Percentiles rank a stretch among this genome's conserved stretches.
Conservation (phyloP, 257 asterid genomes). For the Primulina tabacum region DNA sequence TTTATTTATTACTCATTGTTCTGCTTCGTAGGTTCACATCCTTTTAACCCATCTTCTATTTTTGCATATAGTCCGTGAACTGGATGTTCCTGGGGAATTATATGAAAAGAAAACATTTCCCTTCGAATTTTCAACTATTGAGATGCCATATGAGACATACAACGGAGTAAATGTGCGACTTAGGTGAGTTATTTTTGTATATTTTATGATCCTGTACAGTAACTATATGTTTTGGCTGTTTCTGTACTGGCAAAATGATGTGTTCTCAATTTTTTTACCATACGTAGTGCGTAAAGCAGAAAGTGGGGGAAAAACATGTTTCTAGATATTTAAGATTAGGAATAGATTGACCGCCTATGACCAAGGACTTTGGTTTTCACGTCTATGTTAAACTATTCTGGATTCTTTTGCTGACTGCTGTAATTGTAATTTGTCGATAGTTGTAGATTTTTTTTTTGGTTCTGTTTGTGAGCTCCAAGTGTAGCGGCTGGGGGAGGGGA, state of each 20-base stretch:
- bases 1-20: background rate
- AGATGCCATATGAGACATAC: constrained; percentile 97
- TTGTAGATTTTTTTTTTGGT: no score
- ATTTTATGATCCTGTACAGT: background rate
- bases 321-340: background rate
- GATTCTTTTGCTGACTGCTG: constrained; percentile 16
- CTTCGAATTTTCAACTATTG: constrained; percentile 91
- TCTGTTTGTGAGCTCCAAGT: no score
- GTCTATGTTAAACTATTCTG: background rate
- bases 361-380: background rate
- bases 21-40: constrained; percentile 5
- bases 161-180: constrained; percentile 90
- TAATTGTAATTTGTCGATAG: background rate
- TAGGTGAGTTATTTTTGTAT: constrained; percentile 48
- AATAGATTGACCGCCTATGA: background rate
- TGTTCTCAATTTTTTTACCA: background rate
- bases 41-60: background rate
- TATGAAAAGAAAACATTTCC: constrained; percentile 89
- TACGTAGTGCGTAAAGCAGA: background rate
- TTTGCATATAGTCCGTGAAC: constrained; percentile 52
- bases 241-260: constrained; percentile 7
- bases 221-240: background rate
- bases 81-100: constrained; percentile 88
- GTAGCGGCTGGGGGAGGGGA: no score
- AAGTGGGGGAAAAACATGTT: background rate